These are phyloP conservation scores for Fusarium chuoi DNA, from an alignment of 2,329 filamentous ascomycete species.

Conservation along the genomic window DNA sequence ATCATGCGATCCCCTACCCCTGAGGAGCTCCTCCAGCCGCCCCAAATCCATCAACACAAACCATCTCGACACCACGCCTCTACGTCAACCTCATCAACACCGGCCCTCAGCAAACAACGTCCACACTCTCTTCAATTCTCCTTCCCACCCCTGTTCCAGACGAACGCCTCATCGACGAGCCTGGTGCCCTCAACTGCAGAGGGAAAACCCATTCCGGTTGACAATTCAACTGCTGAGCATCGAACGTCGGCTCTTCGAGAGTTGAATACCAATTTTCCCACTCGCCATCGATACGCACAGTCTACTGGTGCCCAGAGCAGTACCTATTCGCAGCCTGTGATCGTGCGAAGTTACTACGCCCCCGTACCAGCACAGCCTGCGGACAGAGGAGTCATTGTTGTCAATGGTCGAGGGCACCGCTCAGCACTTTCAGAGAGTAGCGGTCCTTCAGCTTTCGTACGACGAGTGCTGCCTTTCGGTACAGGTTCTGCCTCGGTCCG, in stretches of 20 bases:
- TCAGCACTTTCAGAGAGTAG: conserved; percentile 43
- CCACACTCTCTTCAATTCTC: conserved; percentile 58
- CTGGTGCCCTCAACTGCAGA: conserved; percentile 65
- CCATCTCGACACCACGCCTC: conserved; percentile 40
- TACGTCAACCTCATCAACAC: conserved; percentile 40
- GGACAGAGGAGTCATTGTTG: conserved; percentile 45
- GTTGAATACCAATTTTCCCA: conserved; percentile 67
- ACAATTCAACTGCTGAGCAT: conserved; percentile 65
- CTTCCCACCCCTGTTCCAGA: conserved; percentile 60
- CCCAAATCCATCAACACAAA: conserved; percentile 32
- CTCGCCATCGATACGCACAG: conserved; percentile 66
- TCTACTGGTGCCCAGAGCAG: conserved; percentile 65
- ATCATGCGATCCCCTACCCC: conserved; percentile 32
- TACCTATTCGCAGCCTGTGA: conserved; percentile 73
- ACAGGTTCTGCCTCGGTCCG: conserved; percentile 47
- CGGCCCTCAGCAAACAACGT: conserved; percentile 41
- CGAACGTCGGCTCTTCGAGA: conserved; percentile 70
- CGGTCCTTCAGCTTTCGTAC: conserved; percentile 44
- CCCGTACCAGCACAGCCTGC: conserved; percentile 50
- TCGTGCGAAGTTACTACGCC: conserved; percentile 71
- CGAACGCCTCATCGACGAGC: conserved; percentile 63
- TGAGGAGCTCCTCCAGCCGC: conserved; percentile 31
- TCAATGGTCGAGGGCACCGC: conserved; percentile 45
- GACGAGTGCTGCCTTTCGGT: conserved; percentile 49
- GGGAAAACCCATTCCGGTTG: conserved; percentile 65